These are phyloP conservation scores for Marchantia polymorpha DNA, from an alignment of 225 moss, liverwort and hornwort genomes.

Conservation along the genomic window DNA sequence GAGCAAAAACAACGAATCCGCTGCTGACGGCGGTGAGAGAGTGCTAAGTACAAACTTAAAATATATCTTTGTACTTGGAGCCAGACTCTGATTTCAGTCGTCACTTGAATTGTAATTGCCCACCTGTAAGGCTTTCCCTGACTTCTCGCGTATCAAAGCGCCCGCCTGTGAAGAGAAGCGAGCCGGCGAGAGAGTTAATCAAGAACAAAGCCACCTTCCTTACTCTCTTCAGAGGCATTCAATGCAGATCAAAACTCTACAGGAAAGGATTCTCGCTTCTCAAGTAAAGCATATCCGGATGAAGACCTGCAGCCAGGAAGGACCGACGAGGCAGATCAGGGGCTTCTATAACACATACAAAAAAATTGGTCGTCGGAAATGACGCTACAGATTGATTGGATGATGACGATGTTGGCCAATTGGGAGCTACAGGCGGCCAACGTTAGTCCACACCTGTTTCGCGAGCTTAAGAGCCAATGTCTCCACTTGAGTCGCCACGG, in stretches of 20 bases:
- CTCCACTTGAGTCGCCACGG: slow-evolving; percentile 9
- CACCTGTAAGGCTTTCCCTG: slow-evolving; percentile 18
- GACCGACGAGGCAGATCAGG: not conserved
- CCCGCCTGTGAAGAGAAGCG: slow-evolving; percentile 6
- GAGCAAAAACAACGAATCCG: not conserved
- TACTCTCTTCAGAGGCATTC: not conserved
- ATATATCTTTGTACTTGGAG: not conserved
- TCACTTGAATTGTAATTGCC: not conserved
- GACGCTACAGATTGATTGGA: not conserved
- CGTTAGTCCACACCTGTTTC: slow-evolving; percentile 5
- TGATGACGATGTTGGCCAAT: not conserved
- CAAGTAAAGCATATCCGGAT: not conserved
- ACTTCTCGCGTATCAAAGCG: slow-evolving; percentile 19
- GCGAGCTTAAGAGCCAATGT: slow-evolving; percentile 17
- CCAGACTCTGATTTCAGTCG: not conserved
- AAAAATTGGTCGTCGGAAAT: not conserved
- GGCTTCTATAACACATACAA: not conserved
- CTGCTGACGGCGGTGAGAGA: not conserved
- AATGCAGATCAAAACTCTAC: not conserved
- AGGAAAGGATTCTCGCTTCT: not conserved
- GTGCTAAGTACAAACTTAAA: not conserved
- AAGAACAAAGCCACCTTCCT: not conserved
- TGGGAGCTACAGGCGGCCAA: not conserved
- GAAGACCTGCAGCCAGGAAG: not conserved
- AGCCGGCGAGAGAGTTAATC: not conserved